Conservation (phyloP, 1,139 yeast genomes). For the Geotrichum aggregatum region DNA sequence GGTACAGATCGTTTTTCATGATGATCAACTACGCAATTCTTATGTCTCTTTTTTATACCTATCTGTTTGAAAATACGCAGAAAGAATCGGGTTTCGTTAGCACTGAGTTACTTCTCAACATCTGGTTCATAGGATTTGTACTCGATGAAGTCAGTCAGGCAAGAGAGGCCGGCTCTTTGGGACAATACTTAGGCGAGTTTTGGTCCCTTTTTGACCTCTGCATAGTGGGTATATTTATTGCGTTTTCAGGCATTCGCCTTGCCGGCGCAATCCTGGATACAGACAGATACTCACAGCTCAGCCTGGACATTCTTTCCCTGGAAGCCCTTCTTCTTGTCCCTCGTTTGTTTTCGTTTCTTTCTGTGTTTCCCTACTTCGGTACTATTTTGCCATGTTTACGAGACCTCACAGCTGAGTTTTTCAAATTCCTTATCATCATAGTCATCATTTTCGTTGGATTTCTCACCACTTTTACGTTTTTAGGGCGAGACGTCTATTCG, state of each 20-base stretch:
- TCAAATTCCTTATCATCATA: constrained; percentile 35
- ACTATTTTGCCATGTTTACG: constrained; percentile 37
- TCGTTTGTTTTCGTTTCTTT: constrained; percentile 34
- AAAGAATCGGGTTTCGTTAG: constrained; percentile 12
- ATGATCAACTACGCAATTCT: constrained; percentile 34
- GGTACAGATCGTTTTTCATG: constrained; percentile 34
- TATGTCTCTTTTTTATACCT: constrained; percentile 31
- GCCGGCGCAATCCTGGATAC: constrained; percentile 24
- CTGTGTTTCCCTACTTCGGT: constrained; percentile 37
- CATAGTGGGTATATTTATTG: constrained; percentile 30
- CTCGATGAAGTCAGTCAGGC: constrained; percentile 36
- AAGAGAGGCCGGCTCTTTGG: constrained; percentile 34
- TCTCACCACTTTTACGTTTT: constrained; percentile 36
- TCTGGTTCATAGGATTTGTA: constrained; percentile 37
- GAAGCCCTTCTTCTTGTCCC: constrained; percentile 38
- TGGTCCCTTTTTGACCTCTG: constrained; percentile 36
- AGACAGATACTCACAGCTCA: constrained; percentile 25
- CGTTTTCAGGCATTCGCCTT: constrained; percentile 29
- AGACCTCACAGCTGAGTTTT: constrained; percentile 35
- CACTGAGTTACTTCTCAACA: constrained; percentile 32
- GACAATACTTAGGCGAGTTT: constrained; percentile 33
- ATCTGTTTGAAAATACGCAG: constrained; percentile 26
- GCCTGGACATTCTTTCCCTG: constrained; percentile 35
- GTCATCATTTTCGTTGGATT: constrained; percentile 36
- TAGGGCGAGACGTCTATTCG: constrained; percentile 34